A percentile compares a stretch with the other conserved stretches of the same genome.
phyloP scores from a whole-genome alignment of 345 rosid genomes.

The Gossypium mustelinum region DNA sequence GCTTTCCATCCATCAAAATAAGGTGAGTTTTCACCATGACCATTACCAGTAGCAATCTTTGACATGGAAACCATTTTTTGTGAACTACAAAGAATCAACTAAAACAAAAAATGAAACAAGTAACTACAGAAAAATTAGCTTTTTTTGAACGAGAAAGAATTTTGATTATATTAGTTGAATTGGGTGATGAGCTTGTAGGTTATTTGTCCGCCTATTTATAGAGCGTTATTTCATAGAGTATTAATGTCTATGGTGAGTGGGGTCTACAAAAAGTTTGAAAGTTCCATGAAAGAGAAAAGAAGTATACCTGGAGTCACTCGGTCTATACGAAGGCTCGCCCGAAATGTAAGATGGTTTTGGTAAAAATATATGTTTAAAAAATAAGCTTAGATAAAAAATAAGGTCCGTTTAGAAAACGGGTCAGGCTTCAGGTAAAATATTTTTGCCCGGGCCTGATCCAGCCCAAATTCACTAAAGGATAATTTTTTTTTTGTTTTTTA shows the following conservation, averaged over 20 bases:
- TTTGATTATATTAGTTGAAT: neutral
- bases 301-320: too few species aligned
- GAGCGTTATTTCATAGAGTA: neutral
- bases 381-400: too few species aligned
- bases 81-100: neutral
- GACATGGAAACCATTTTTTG: conserved; percentile 20
- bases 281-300: neutral
- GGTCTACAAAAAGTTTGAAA: neutral
- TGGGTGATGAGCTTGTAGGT: neutral
- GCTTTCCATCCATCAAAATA: conserved; percentile 90
- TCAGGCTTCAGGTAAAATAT: rapidly evolving
- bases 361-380: too few species aligned
- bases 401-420: too few species aligned
- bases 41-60: conserved; percentile 45
- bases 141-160: neutral
- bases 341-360: too few species aligned
- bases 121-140: neutral
- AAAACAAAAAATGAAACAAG: neutral
- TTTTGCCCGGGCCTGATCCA: too few species aligned
- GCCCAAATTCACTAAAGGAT: too few species aligned
- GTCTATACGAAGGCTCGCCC: too few species aligned
- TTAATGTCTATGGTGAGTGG: neutral
- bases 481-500: too few species aligned
- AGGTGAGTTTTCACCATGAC: conserved; percentile 69
- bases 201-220: neutral